Conservation (phyloP, 192 early-diverging fungal genomes). For the Thoreauomyces humboldtii region DNA sequence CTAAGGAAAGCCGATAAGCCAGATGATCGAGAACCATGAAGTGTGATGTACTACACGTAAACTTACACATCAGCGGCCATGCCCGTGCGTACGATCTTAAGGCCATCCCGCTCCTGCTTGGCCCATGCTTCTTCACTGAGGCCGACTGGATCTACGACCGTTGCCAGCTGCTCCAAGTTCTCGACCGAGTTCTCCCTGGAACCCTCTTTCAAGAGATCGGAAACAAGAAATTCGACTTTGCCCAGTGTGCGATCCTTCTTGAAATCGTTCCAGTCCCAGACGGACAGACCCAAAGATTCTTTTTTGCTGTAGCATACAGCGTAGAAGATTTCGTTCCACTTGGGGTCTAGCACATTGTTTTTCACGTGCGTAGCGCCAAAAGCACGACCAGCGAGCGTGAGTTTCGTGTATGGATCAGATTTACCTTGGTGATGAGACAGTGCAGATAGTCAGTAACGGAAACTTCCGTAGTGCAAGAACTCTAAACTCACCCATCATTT, state of each 20-base stretch:
- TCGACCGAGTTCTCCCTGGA: not conserved
- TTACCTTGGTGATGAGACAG: slow-evolving; percentile 46
- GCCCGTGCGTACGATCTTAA: slow-evolving; percentile 28
- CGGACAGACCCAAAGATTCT: slow-evolving; percentile 73
- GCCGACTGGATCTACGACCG: slow-evolving; percentile 1
- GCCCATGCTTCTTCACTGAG: slow-evolving; percentile 14
- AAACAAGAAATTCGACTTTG: slow-evolving; percentile 42
- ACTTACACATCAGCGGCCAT: slow-evolving; percentile 36
- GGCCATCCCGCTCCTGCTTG: slow-evolving; percentile 39
- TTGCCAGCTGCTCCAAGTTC: not conserved
- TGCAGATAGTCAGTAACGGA: not conserved
- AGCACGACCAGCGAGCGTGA: slow-evolving; percentile 60
- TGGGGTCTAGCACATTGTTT: slow-evolving; percentile 79
- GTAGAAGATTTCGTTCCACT: slow-evolving; percentile 90
- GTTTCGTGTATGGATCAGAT: slow-evolving; percentile 88
- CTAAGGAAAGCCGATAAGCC: slow-evolving; percentile 11
- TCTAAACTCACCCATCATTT: slow-evolving; percentile 51
- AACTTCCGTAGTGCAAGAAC: not conserved
- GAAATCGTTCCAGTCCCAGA: slow-evolving; percentile 87
- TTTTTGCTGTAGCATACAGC: slow-evolving; percentile 74
- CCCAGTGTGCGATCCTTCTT: slow-evolving; percentile 86
- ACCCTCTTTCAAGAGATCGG: slow-evolving; percentile 25
- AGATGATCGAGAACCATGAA: too few species aligned
- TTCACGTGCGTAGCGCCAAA: slow-evolving; percentile 77
- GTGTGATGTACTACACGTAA: too few species aligned